Evolutionary conservation across 1,139 yeast species (phyloP), one percentile per base, ranked within the genome.

Genomic region (Geotrichum cucujoidarum): DNA sequence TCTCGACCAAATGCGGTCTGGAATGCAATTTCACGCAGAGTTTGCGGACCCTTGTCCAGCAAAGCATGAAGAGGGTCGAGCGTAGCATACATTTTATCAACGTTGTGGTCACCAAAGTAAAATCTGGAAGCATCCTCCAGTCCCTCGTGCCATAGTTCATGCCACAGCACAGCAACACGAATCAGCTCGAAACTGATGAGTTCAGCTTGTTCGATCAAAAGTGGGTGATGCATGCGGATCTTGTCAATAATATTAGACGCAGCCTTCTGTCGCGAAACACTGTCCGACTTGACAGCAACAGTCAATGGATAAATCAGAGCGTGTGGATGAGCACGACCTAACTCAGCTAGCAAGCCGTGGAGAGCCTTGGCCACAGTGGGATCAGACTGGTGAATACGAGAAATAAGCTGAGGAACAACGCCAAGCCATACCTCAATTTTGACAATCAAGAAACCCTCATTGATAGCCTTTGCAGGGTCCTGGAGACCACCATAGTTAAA

Each of bases 141-240:
- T 1, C 95, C 97, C 68, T 90, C 98, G 59, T 90, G 90, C 98
- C 99, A 94, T 63, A 85, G 85, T 62, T 94, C 99, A 60, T 89
- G 95, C 97, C 98, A 90, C 55, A 92, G 70, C 1, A 92, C 97
- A 0, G 97, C 97, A 14, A 89, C 95, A 56, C 98, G 73, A 55
- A 94, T 90, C 53, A 94, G 76, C 61, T 94, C 98, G 57, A 81
- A 82, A 70, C 95, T 85, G 16, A 92, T 97, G 52, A 90, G 67
- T 58, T 89, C 96, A 0, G 97, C 90, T 63, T 94, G 97, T 55
- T 85, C 90, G 21, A 94, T 97, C 54, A 94, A 72, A 0, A 71
- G 69, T 0, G 97, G 78, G 42, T 95, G 86, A 58, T 94, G 97
- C 2, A 84, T 75, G 57, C 95, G 73, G 95, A 94, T 87, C 61